Conservation (phyloP, 1,284 basidiomycete genomes). For the Vanrija humicola region DNA sequence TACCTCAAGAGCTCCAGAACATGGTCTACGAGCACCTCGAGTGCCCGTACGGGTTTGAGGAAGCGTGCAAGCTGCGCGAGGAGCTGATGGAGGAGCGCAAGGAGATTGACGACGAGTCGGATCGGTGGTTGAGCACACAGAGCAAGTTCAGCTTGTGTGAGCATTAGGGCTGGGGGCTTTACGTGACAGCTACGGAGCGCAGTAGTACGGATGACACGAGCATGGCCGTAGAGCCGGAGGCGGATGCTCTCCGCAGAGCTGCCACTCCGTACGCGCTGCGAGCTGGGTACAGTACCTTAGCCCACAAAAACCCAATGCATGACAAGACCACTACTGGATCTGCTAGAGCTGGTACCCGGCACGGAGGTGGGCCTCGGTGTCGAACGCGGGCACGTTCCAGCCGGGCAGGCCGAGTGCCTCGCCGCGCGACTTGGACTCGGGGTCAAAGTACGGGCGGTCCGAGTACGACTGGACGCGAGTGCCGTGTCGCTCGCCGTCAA, state of each 20-base stretch:
- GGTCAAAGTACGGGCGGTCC: conserved; percentile 35
- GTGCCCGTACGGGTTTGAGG: neutral
- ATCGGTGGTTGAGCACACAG: too few species aligned
- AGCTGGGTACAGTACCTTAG: too few species aligned
- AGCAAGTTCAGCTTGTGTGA: conserved; percentile 10
- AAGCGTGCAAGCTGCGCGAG: neutral
- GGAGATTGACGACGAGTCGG: neutral
- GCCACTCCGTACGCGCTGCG: too few species aligned
- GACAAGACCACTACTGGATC: too few species aligned
- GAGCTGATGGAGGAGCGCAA: neutral
- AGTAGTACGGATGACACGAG: too few species aligned
- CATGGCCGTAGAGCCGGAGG: too few species aligned
- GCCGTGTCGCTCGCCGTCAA: conserved; percentile 26
- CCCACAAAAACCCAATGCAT: too few species aligned
- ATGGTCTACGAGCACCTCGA: neutral
- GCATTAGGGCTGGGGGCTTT: too few species aligned
- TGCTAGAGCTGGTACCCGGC: too few species aligned
- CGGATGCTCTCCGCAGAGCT: too few species aligned
- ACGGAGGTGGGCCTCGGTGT: too few species aligned
- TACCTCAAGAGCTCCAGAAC: neutral
- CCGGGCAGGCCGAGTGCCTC: conserved; percentile 14
- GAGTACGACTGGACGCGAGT: conserved; percentile 33
- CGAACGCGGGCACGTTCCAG: conserved; percentile 6
- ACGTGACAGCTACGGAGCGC: too few species aligned
- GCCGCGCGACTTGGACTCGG: conserved; percentile 21